Base-by-base conservation (phyloP, 2,329 filamentous ascomycete species). In the Didymella keratinophila region DNA sequence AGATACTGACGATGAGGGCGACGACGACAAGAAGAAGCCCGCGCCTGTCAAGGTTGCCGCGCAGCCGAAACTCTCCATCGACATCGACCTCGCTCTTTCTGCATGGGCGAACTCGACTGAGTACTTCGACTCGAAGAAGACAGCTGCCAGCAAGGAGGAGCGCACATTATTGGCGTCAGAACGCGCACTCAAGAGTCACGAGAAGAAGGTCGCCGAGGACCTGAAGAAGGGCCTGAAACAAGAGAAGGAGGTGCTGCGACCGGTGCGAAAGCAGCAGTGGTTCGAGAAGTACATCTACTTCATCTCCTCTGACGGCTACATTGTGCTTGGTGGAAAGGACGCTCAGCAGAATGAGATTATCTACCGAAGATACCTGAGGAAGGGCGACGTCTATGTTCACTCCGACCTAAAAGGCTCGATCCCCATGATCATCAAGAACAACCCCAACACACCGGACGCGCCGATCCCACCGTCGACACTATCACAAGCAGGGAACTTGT, bases 281-380 rank as follows among this genome's bases (percentile, higher is more conserved):
- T 99, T 97, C 67, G 95, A 99, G 71, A 99, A 99, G 77, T 99
- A 97, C 70, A 82, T 88, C 27, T 98, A 92, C 84, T 99, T 99
- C 78, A 86, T 98, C 67, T 97, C 93, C 0, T 96, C 93, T 0
- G 95, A 99, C 71, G 93, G 94, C 4, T 97, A 98, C 74, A 84
- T 99, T 6, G 91, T 98, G 0, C 84, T 99, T 16, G 94, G 88
- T 43, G 94, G 93, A 16, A 92, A 92, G 61, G 95, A 99, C 79
- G 85, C 88, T 1, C 89, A 92, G 68, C 95, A 99, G 74, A 93
- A 90, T 69, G 95, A 99, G 75, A 89, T 93, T 39, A 81, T 99
- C n/a, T 99, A 98, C 79, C 88, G 89, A 61, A 87, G 87, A 23
- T 89, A 98, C 70, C 79, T 99, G 43, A 89, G 89, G 63, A 96